Percentiles rank a stretch among this genome's conserved stretches.
phyloP scores from a whole-genome alignment of 73 alveolate genomes.

The Durusdinium trenchii region DNA sequence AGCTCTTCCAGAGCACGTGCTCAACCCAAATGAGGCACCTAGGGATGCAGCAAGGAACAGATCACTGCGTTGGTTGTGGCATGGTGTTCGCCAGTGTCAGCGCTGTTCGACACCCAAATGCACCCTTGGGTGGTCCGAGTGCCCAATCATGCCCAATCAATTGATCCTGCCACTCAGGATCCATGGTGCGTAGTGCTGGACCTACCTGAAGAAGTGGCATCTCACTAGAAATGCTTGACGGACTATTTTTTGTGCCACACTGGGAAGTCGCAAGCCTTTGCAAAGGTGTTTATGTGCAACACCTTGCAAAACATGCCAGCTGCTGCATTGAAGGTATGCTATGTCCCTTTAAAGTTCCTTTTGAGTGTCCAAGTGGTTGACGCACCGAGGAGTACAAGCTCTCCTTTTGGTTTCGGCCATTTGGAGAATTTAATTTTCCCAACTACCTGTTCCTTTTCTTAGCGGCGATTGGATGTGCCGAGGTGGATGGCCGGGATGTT shows the following conservation, averaged over 20 bases:
- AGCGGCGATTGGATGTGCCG: conserved; percentile 65
- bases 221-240: not conserved
- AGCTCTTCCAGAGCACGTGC: not conserved
- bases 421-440: conserved; percentile 71
- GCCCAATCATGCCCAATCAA: too few species aligned
- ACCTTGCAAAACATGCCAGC: too few species aligned
- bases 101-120: too few species aligned
- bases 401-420: not conserved
- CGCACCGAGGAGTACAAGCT: not conserved
- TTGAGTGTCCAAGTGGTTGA: not conserved
- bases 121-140: too few species aligned
- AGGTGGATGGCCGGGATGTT: too few species aligned
- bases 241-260: too few species aligned
- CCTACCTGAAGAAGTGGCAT: not conserved
- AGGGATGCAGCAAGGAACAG: not conserved
- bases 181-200: conserved; percentile 43
- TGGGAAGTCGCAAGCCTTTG: not conserved
- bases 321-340: too few species aligned
- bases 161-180: not conserved
- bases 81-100: not conserved
- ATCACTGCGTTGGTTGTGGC: not conserved
- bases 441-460: conserved; percentile 45
- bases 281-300: too few species aligned
- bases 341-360: not conserved
- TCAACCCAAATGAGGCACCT: not conserved